phyloP scores from a whole-genome alignment of 2,329 filamentous ascomycete genomes.

The Fusarium marasasianum region DNA sequence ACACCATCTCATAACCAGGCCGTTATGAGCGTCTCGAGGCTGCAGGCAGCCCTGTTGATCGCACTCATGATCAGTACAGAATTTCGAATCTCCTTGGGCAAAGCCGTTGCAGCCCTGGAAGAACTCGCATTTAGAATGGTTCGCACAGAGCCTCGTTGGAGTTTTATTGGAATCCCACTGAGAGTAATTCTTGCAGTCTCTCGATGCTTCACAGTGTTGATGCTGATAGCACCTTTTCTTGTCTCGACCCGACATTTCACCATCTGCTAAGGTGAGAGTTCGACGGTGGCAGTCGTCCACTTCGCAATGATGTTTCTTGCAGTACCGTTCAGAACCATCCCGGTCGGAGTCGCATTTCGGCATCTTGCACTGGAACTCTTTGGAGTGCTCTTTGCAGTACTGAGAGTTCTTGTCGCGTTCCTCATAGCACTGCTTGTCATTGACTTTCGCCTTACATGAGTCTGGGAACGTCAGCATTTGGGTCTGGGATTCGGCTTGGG shows the following conservation, averaged over 20 bases:
- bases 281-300: not conserved
- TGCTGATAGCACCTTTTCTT: constrained; percentile 10
- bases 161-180: not conserved
- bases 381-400: constrained; percentile 12
- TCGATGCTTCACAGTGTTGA: constrained; percentile 15
- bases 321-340: not conserved
- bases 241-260: not conserved
- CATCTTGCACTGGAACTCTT: not conserved
- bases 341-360: not conserved
- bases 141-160: constrained; percentile 7
- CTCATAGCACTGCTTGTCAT: constrained; percentile 3
- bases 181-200: constrained; percentile 1
- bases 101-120: constrained; percentile 11
- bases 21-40: not conserved
- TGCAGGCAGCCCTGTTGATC: not conserved
- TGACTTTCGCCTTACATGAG: not conserved
- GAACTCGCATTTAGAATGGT: constrained; percentile 21
- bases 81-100: not conserved
- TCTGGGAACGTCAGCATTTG: not conserved
- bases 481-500: accelerated
- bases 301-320: constrained; percentile 13
- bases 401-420: not conserved
- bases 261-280: not conserved
- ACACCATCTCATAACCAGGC: constrained; percentile 11
- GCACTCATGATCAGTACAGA: constrained; percentile 28